Base-by-base conservation (phyloP, 1,284 basidiomycete species). In the Rhizopogon hawkerae region DNA sequence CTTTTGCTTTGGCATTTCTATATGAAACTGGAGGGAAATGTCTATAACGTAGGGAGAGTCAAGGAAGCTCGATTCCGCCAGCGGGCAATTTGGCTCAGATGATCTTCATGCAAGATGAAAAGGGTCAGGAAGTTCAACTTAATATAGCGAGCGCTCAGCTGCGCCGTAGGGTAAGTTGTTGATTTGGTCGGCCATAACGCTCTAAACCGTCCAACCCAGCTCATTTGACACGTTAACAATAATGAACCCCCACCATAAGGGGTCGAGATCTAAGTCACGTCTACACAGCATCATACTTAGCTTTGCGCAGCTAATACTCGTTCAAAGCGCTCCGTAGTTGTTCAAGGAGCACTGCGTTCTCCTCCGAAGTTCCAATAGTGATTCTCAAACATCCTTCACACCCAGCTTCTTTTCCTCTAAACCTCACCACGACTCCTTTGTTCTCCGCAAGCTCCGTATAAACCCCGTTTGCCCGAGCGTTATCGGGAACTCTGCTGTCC, bases 351-450 rank as follows among this genome's bases (percentile, higher is more conserved):
- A 69, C 65, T 52, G 58, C 64, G 57, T 89, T 92, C 72, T 98
- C 96, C 48, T 80, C 79, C 55, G 79, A 77, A 5, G 84, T 92
- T 0, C 96, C 96, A 6, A 98, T 76, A 0, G 95, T 98, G 23
- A 98, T 85, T 48, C 96, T 72, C 66, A 98, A 60, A 63, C 92
- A 96, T 0, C 85, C 96, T 39, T 75, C 73, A 58, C 96, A 99
- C 0, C 96, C 95, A 5, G 76, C 63, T 68, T 98, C 96, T 24
- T 76, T 74, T 0, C 93, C 92, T 49, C 96, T 75, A 69, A 85
- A 98, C 42, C 96, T 73, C 13, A 99, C 91, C 3, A 99, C 96
- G 0, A 99, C 82, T 0, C 85, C 88, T 58, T 83, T 76, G 53
- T 83, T 73, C 67, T 92, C 93, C 16, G 95, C 96, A 60, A 98